A percentile compares a stretch with the other conserved stretches of the same genome.
phyloP scores from a whole-genome alignment of 2,329 filamentous ascomycete genomes.

The Dactylellina leptospora region DNA sequence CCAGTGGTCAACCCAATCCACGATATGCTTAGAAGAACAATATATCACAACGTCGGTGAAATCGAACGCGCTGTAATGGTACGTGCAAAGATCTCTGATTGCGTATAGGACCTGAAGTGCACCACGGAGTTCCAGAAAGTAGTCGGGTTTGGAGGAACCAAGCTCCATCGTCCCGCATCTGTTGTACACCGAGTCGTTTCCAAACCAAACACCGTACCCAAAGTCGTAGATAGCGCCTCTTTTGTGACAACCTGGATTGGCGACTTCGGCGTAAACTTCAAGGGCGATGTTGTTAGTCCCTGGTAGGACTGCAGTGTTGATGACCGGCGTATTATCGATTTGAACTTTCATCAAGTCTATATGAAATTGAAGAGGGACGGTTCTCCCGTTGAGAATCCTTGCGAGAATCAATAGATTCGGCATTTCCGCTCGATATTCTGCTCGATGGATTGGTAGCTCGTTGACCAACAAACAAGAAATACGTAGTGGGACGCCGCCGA shows the following conservation, averaged over 20 bases:
- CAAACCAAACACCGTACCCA: conserved; percentile 39
- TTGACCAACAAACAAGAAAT: conserved; percentile 40
- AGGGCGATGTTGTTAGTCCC: conserved; percentile 33
- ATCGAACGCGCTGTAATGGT: conserved; percentile 36
- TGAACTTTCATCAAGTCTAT: conserved; percentile 7
- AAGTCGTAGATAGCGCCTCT: conserved; percentile 33
- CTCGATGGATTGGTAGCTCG: conserved; percentile 25
- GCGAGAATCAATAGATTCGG: conserved; percentile 30
- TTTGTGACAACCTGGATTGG: conserved; percentile 27
- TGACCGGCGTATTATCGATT: neutral
- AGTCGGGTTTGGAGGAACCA: conserved; percentile 2
- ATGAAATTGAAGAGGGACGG: conserved; percentile 21
- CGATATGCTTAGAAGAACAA: conserved; percentile 28
- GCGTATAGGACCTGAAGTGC: conserved; percentile 27
- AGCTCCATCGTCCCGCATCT: conserved; percentile 30
- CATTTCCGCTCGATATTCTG: neutral
- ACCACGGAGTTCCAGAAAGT: conserved; percentile 26
- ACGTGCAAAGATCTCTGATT: conserved; percentile 25
- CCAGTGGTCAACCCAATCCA: conserved; percentile 34
- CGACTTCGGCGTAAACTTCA: conserved; percentile 38
- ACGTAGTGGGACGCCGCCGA: conserved; percentile 44
- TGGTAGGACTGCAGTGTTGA: conserved; percentile 27
- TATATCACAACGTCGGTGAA: conserved; percentile 42
- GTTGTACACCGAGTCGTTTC: conserved; percentile 38
- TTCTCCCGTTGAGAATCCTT: conserved; percentile 36